phyloP scores from a whole-genome alignment of 768 basidiomycete genomes.

The Grammothele lineata region DNA sequence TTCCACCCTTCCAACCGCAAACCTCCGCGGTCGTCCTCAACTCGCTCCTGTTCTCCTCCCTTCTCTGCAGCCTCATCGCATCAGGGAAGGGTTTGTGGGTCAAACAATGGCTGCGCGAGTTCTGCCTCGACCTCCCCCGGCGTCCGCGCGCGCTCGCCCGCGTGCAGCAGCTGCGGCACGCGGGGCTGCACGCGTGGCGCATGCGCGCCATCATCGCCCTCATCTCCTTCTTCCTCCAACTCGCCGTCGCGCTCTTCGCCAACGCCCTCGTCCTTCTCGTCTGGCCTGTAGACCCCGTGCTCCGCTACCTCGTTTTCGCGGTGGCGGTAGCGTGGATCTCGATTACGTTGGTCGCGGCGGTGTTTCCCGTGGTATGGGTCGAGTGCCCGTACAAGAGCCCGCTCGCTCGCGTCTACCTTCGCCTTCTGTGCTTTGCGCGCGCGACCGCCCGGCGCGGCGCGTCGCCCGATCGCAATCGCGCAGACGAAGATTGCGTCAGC shows the following conservation, averaged over 20 bases:
- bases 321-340: too few relatives aligned
- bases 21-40: conserved; percentile 2
- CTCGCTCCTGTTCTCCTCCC: conserved; percentile 5
- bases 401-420: conserved; percentile 1
- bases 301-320: too few relatives aligned
- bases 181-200: conserved; percentile 27
- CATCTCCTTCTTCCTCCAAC: conserved; percentile 55
- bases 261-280: conserved; percentile 51
- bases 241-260: conserved; percentile 52
- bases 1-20: neutral
- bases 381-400: conserved; percentile 11
- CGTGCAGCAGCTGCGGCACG: conserved; percentile 48
- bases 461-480: neutral
- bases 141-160: conserved; percentile 1
- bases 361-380: conserved; percentile 3
- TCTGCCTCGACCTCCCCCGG: conserved; percentile 2
- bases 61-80: conserved; percentile 8
- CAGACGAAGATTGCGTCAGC: too few relatives aligned
- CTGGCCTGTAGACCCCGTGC: conserved; percentile 49
- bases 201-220: conserved; percentile 60
- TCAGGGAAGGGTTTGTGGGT: conserved; percentile 9
- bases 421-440: neutral
- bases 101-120: conserved; percentile 13
- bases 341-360: neutral
- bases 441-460: too few relatives aligned